phyloP scores from a whole-genome alignment of 2,329 filamentous ascomycete genomes.

The Neonectria ditissima region DNA sequence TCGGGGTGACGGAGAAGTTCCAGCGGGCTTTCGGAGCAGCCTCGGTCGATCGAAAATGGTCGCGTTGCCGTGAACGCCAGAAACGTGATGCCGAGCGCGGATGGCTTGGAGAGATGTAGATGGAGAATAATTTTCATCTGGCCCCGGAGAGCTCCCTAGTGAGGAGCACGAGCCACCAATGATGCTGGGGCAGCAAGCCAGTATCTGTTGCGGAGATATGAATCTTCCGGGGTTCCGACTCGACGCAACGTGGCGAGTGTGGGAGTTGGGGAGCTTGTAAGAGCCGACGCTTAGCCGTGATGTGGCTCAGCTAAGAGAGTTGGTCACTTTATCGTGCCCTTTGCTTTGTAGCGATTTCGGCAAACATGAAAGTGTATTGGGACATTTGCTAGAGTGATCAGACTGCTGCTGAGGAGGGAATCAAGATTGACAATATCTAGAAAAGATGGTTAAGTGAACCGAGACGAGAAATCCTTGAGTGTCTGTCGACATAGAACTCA shows the following conservation, averaged over 20 bases:
- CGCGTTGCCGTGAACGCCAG: conserved; percentile 46
- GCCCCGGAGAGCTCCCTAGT: conserved; percentile 44
- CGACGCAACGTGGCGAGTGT: conserved; percentile 15
- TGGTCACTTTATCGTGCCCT: too few relatives aligned
- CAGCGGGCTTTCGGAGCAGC: conserved; percentile 39
- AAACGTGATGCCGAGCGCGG: conserved; percentile 49
- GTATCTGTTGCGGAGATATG: conserved; percentile 31
- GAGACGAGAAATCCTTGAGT: not conserved
- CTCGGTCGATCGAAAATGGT: conserved; percentile 38
- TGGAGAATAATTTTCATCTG: conserved; percentile 54
- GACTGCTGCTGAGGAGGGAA: not conserved
- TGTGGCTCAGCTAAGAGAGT: conserved; percentile 3
- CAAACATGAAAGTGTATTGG: not conserved
- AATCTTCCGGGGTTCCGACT: conserved; percentile 36
- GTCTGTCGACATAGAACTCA: not conserved
- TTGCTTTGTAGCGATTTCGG: too few relatives aligned
- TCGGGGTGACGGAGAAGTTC: conserved; percentile 23
- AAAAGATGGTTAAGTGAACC: not conserved
- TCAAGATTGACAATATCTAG: not conserved
- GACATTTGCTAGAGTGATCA: not conserved
- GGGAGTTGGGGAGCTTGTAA: not conserved
- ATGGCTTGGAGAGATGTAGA: conserved; percentile 42
- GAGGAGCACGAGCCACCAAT: conserved; percentile 47
- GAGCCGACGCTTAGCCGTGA: conserved; percentile 27
- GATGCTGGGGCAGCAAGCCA: conserved; percentile 40